Conservation (phyloP, 306 rosid genomes). For the Dryas drummondii region DNA sequence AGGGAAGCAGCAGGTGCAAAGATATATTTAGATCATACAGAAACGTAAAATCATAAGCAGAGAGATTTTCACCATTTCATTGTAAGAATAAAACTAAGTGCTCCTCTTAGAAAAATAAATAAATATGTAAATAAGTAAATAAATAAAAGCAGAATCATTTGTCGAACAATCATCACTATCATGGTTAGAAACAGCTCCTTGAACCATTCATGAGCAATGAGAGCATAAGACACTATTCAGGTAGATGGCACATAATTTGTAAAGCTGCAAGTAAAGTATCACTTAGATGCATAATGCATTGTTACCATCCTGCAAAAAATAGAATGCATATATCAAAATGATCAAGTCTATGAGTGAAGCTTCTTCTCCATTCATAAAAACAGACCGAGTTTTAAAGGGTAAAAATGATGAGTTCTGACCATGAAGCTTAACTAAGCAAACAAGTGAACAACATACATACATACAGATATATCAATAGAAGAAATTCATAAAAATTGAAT, state of each 20-base stretch:
- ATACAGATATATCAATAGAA: background rate
- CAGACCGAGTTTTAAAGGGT: background rate
- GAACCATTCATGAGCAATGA: background rate
- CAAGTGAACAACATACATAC: no score
- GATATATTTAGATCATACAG: conserved; percentile 16
- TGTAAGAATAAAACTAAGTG: background rate
- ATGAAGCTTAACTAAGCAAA: background rate
- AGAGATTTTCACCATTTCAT: background rate
- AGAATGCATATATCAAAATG: background rate
- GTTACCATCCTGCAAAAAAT: background rate
- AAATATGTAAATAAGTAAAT: background rate
- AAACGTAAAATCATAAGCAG: background rate
- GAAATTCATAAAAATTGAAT: background rate
- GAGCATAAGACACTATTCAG: background rate
- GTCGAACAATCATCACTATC: background rate
- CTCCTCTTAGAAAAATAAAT: background rate
- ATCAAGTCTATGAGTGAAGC: background rate
- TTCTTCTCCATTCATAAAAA: background rate
- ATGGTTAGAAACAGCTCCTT: background rate
- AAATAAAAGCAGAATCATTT: background rate
- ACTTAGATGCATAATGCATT: background rate
- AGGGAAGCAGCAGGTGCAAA: conserved; percentile 20
- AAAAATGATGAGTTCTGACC: background rate
- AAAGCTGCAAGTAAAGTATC: background rate
- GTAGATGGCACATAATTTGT: background rate